phyloP scores from a whole-genome alignment of 164 flowering plant genomes.

The Saururus chinensis region DNA sequence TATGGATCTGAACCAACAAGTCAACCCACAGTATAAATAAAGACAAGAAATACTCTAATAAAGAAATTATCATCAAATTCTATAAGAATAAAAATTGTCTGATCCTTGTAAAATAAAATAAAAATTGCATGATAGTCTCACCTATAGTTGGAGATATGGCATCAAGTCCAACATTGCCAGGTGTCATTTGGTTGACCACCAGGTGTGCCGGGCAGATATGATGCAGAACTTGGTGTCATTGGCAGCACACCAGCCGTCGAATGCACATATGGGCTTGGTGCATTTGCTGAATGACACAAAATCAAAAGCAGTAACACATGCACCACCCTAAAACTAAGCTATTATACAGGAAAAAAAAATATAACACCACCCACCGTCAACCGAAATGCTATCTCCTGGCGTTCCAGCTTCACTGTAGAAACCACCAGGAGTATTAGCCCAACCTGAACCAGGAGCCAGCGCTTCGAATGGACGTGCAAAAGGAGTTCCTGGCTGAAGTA shows the following conservation, averaged over 20 bases:
- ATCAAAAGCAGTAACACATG: not conserved
- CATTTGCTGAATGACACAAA: conserved; percentile 52
- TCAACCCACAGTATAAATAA: not conserved
- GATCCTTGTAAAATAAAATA: too few species aligned
- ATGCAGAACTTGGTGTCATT: conserved; percentile 84
- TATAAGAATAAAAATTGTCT: not conserved
- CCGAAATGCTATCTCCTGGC: conserved; percentile 55
- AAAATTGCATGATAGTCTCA: conserved; percentile 8
- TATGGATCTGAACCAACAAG: not conserved
- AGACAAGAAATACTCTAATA: not conserved
- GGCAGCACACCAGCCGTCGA: conserved; percentile 97
- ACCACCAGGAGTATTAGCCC: conserved; percentile 83
- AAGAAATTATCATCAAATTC: not conserved
- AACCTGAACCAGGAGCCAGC: conserved; percentile 98
- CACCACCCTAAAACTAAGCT: not conserved
- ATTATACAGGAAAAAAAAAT: not conserved
- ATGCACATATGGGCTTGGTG: conserved; percentile 96
- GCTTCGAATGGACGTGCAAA: conserved; percentile 54
- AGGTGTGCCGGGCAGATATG: conserved; percentile 94
- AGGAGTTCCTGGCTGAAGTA: too few species aligned
- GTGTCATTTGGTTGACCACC: too few species aligned
- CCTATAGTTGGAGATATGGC: conserved; percentile 90
- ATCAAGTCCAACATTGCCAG: conserved; percentile 90
- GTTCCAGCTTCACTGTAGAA: conserved; percentile 91
- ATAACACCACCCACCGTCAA: conserved; percentile 41